Conservation (phyloP, 2,329 filamentous ascomycete genomes). For the Exophiala calicioides region DNA sequence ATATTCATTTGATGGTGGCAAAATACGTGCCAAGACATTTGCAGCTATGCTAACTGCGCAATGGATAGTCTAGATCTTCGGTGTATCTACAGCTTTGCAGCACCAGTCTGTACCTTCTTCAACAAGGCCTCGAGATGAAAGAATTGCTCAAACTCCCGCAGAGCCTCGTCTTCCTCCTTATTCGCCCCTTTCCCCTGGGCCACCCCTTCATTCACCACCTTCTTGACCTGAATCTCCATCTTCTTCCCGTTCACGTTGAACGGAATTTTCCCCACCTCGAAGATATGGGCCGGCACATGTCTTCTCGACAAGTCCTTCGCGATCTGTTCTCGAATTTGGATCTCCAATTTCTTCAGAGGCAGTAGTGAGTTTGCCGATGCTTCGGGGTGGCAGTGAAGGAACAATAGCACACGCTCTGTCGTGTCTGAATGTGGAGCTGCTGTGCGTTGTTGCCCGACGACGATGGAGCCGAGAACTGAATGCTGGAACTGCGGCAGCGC, state of each 20-base stretch:
- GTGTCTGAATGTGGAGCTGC: conserved; percentile 10
- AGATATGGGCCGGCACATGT: conserved; percentile 23
- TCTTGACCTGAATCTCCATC: conserved; percentile 22
- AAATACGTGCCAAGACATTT: too few species aligned
- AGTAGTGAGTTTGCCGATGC: background rate
- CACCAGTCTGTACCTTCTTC: too few species aligned
- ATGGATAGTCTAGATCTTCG: too few species aligned
- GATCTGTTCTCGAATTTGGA: conserved; percentile 64
- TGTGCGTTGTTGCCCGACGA: conserved; percentile 18
- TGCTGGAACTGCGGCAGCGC: conserved; percentile 34
- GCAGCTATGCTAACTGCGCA: too few species aligned
- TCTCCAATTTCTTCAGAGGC: conserved; percentile 48
- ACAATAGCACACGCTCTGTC: conserved; percentile 16
- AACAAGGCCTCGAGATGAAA: too few species aligned
- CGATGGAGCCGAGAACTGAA: conserved; percentile 9
- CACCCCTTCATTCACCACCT: conserved; percentile 2
- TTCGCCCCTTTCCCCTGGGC: too few species aligned
- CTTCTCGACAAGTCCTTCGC: conserved; percentile 61
- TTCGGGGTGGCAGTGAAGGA: conserved; percentile 14
- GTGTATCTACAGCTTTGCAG: too few species aligned
- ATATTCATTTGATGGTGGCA: too few species aligned
- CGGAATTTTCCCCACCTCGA: conserved; percentile 10
- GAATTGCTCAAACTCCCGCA: too few species aligned
- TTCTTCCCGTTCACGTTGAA: conserved; percentile 25
- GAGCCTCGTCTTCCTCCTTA: too few species aligned